Evolutionary conservation across 2,329 filamentous ascomycete genomes (phyloP).

Genomic region (Fusarium praegraminearum): DNA sequence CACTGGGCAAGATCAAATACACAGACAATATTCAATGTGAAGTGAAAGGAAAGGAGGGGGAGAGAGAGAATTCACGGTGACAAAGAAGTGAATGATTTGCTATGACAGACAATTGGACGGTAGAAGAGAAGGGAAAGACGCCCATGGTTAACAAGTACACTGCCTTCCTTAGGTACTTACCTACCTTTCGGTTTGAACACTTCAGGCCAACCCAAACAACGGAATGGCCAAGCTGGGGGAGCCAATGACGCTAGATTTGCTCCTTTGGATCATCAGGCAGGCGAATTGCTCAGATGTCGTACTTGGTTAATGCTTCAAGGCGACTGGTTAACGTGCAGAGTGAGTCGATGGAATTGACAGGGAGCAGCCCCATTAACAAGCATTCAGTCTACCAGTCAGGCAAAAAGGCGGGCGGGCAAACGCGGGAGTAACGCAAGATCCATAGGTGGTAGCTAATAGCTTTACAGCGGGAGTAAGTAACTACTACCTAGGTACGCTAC

Average conservation of each 20-base stretch:
- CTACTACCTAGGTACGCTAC: neutral
- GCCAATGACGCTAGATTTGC: conserved; percentile 45
- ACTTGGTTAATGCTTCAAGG: conserved; percentile 37
- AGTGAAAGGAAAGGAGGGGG: conserved; percentile 7
- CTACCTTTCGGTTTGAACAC: conserved; percentile 8
- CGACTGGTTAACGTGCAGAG: conserved; percentile 32
- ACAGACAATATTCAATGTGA: conserved; percentile 8
- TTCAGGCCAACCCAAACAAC: conserved; percentile 38
- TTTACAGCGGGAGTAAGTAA: neutral
- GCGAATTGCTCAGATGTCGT: conserved; percentile 45
- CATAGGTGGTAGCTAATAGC: neutral
- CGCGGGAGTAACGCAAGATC: conserved; percentile 22
- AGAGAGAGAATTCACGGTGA: conserved; percentile 15
- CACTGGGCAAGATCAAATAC: conserved; percentile 22
- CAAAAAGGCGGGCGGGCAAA: conserved; percentile 36
- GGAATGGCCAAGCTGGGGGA: conserved; percentile 35
- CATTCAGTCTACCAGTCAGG: conserved; percentile 11
- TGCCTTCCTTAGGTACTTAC: neutral
- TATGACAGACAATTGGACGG: conserved; percentile 3
- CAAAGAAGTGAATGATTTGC: conserved; percentile 30
- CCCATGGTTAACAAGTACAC: conserved; percentile 6
- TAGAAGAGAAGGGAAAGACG: conserved; percentile 7
- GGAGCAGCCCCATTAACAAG: conserved; percentile 35
- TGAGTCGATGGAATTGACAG: conserved; percentile 30
- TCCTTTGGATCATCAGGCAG: conserved; percentile 46